Evolutionary conservation across 2,329 filamentous ascomycete genomes (phyloP).

Genomic region (Aureobasidium melanogenum): DNA sequence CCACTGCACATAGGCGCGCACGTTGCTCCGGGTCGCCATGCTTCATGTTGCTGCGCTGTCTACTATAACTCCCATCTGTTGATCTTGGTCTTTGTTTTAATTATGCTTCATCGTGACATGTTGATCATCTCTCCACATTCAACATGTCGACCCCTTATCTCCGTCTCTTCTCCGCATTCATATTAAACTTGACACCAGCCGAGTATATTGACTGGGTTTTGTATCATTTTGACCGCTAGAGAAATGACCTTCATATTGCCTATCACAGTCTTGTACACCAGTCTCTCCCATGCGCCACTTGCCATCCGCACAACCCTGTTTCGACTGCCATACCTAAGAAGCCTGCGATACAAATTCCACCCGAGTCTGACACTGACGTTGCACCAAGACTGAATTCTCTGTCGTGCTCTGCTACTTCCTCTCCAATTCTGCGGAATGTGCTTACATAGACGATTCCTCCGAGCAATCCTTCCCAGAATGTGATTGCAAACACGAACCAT

Average conservation of each 20-base stretch:
- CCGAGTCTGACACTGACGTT: constrained; percentile 86
- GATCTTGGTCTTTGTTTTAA: neutral
- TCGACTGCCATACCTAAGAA: constrained; percentile 78
- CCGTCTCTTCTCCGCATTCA: neutral
- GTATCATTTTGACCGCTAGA: no score
- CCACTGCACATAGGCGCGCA: constrained; percentile 94
- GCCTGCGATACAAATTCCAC: constrained; percentile 79
- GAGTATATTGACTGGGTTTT: no score
- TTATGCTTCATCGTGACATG: neutral
- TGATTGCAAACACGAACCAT: constrained; percentile 72
- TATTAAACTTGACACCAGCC: no score
- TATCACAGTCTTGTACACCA: constrained; percentile 45
- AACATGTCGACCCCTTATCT: neutral
- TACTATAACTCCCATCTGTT: neutral
- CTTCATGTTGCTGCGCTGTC: constrained; percentile 1
- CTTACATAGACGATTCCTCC: constrained; percentile 93
- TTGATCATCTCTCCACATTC: constrained; percentile 6
- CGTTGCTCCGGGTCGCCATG: constrained; percentile 48
- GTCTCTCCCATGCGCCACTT: constrained; percentile 69
- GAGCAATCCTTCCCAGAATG: constrained; percentile 91
- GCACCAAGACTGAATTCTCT: constrained; percentile 87
- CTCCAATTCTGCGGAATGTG: constrained; percentile 89
- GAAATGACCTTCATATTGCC: neutral
- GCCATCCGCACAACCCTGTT: constrained; percentile 71
- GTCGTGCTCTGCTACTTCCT: constrained; percentile 65